A percentile compares a stretch with the other conserved stretches of the same genome.
phyloP scores from a whole-genome alignment of 2,329 filamentous ascomycete genomes.

The Colletotrichum sp. region DNA sequence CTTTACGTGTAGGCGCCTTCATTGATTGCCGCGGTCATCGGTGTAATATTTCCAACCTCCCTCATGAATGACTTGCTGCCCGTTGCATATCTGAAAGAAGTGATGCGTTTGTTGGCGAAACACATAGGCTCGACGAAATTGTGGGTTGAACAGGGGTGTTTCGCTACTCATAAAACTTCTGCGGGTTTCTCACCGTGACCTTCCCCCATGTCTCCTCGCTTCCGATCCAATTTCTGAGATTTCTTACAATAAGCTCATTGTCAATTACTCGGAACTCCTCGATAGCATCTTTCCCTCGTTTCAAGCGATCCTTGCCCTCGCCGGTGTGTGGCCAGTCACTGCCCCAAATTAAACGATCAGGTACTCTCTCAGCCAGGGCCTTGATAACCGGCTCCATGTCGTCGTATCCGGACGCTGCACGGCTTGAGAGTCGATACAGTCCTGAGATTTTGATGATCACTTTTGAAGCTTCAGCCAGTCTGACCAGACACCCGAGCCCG shows the following conservation, averaged over 20 bases:
- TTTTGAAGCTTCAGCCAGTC: neutral
- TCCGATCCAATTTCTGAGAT: neutral
- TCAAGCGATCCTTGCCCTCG: neutral
- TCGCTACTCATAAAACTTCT: neutral
- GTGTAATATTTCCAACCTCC: neutral
- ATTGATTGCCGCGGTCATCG: fast-evolving
- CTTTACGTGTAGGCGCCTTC: fast-evolving
- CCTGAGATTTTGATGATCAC: neutral
- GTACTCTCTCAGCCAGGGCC: neutral
- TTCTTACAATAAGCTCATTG: neutral
- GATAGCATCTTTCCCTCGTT: neutral
- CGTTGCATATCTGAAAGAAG: neutral
- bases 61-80: neutral
- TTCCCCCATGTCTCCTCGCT: neutral
- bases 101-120: fast-evolving
- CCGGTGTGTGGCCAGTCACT: conserved; percentile 19
- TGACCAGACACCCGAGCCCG: neutral
- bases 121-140: fast-evolving
- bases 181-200: neutral
- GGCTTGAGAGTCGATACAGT: neutral
- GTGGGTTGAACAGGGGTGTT: neutral
- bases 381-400: neutral
- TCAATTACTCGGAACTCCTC: neutral
- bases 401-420: neutral
- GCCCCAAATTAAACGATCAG: neutral